Evolutionary conservation across 352 stramenopile genomes (phyloP).

Genomic region (Thraustochytrium striatum): DNA sequence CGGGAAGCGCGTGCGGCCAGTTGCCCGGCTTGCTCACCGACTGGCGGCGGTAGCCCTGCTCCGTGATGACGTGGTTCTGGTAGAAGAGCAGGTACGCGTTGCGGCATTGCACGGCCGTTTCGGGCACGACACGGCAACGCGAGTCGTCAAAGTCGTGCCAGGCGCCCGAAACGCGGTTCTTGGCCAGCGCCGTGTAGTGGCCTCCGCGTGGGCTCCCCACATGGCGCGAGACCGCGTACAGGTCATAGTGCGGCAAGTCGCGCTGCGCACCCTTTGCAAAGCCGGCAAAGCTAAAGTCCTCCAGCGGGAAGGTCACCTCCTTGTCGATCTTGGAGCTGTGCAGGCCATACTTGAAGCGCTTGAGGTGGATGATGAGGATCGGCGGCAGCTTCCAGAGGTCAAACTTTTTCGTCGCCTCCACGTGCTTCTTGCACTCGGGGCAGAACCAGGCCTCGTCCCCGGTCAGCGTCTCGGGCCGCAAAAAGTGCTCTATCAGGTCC

Average conservation of each 20-base stretch:
- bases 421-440: constrained; percentile 77
- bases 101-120: constrained; percentile 23
- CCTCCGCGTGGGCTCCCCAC: constrained; percentile 86
- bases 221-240: constrained; percentile 96
- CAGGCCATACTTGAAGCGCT: constrained; percentile 87
- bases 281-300: constrained; percentile 74
- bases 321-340: constrained; percentile 86
- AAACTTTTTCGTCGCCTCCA: constrained; percentile 85
- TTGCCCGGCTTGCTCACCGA: constrained; percentile 32
- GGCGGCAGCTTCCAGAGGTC: constrained; percentile 94
- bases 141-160: constrained; percentile 98
- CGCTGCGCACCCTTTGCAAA: constrained; percentile 37
- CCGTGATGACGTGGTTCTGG: not conserved
- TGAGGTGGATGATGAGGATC: constrained; percentile 98
- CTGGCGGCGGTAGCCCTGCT: constrained; percentile 29
- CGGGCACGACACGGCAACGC: constrained; percentile 53
- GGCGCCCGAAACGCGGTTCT: constrained; percentile 75
- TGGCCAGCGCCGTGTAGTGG: constrained; percentile 77
- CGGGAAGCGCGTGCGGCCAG: constrained; percentile 57
- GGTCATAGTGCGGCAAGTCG: constrained; percentile 80
- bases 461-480: constrained; percentile 70
- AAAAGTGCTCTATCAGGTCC: constrained; percentile 64
- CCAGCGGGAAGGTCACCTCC: constrained; percentile 89
- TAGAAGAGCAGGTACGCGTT: constrained; percentile 53
- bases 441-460: constrained; percentile 79